Evolutionary conservation across 2,329 filamentous ascomycete species (phyloP).

Genomic region (Colletotrichum horii): DNA sequence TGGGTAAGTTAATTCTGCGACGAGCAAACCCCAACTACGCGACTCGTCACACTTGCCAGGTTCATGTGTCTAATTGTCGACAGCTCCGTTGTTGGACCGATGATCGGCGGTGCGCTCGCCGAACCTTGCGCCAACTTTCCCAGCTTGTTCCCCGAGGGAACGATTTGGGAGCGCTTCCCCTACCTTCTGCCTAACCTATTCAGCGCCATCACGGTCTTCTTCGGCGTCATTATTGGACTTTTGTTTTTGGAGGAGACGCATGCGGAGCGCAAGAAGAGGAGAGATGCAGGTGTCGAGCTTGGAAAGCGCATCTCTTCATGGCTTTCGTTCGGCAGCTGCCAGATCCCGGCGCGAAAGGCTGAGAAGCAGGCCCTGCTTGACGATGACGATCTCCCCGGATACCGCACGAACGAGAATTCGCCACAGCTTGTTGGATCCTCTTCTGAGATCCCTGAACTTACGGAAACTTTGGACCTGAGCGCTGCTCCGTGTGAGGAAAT

Average conservation of each 20-base stretch:
- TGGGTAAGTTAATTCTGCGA: constrained; percentile 61
- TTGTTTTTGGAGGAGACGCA: constrained; percentile 96
- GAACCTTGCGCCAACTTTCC: constrained; percentile 87
- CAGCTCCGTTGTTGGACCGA: constrained; percentile 89
- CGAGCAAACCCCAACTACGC: not conserved
- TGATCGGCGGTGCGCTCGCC: constrained; percentile 88
- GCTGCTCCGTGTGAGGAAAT: not conserved
- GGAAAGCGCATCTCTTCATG: constrained; percentile 71
- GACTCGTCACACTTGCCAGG: not conserved
- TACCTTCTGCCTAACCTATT: constrained; percentile 94
- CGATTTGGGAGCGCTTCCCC: constrained; percentile 84
- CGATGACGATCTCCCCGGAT: constrained; percentile 70
- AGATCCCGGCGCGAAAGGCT: constrained; percentile 39
- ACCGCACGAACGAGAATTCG: constrained; percentile 65
- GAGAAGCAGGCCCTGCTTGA: constrained; percentile 70
- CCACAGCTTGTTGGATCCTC: constrained; percentile 47
- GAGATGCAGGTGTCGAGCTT: constrained; percentile 77
- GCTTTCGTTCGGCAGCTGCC: constrained; percentile 41
- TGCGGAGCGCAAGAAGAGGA: constrained; percentile 75
- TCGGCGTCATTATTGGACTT: constrained; percentile 79
- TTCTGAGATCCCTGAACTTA: constrained; percentile 30
- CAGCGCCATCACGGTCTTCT: constrained; percentile 77
- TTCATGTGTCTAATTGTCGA: constrained; percentile 31
- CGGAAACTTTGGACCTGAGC: constrained; percentile 39
- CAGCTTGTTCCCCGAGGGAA: constrained; percentile 70